phyloP scores from a whole-genome alignment of 2,329 filamentous ascomycete species.

The Colletotrichum kahawae region DNA sequence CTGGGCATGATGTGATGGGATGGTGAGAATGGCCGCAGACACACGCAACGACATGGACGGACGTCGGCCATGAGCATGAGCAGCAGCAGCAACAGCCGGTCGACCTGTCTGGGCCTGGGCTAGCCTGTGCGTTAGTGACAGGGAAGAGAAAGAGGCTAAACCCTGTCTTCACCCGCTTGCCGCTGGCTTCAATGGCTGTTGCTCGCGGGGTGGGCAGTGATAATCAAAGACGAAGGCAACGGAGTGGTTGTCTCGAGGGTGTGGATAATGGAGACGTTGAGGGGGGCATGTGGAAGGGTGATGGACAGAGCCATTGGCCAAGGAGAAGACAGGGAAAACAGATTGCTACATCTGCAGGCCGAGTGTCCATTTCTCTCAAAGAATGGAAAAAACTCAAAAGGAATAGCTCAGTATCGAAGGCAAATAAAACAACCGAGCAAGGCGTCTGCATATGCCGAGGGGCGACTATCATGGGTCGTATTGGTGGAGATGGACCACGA shows the following conservation, averaged over 20 bases:
- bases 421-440: conserved; percentile 20
- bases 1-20: conserved; percentile 40
- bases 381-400: conserved; percentile 13
- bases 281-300: conserved; percentile 23
- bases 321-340: conserved; percentile 25
- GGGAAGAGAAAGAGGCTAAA: conserved; percentile 11
- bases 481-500: conserved; percentile 34
- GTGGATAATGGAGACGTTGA: conserved; percentile 3
- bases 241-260: conserved; percentile 2
- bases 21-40: conserved; percentile 24
- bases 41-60: conserved; percentile 19
- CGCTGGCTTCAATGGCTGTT: neutral
- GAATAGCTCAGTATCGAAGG: neutral
- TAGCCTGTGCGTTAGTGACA: conserved; percentile 20
- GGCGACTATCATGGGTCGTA: conserved; percentile 27
- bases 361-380: conserved; percentile 37
- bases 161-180: conserved; percentile 19
- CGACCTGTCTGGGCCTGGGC: conserved; percentile 25
- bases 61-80: conserved; percentile 35
- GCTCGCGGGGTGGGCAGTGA: neutral
- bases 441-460: conserved; percentile 45
- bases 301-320: conserved; percentile 32
- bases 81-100: conserved; percentile 31
- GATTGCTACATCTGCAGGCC: conserved; percentile 29
- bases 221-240: neutral